Conservation (phyloP, 768 basidiomycete species). For the Trametes punicea region DNA sequence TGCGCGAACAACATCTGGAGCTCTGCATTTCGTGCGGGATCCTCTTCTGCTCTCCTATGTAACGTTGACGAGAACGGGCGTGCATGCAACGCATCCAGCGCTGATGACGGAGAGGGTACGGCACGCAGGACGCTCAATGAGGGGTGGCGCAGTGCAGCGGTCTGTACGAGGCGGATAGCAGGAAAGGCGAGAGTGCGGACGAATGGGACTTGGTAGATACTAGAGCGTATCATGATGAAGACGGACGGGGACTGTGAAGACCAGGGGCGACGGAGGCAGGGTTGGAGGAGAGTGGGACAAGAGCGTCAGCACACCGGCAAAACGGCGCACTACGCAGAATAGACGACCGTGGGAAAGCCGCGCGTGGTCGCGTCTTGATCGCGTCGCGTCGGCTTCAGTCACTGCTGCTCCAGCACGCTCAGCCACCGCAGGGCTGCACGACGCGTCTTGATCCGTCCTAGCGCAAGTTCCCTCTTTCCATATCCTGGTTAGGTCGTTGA, state of each 20-base stretch:
- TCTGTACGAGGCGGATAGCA: slow-evolving; percentile 10
- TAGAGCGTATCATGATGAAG: slow-evolving; percentile 8
- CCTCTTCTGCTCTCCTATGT: slow-evolving; percentile 7
- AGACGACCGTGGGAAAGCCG: slow-evolving; percentile 13
- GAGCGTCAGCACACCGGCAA: neutral
- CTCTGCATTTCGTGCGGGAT: slow-evolving; percentile 2
- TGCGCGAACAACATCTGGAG: slow-evolving; percentile 14
- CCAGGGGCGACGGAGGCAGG: neutral
- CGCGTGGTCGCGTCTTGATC: slow-evolving; percentile 15
- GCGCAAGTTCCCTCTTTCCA: neutral
- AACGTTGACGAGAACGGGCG: slow-evolving; percentile 13
- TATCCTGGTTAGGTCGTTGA: neutral
- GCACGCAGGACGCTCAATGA: neutral
- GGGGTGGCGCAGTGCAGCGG: slow-evolving; percentile 4
- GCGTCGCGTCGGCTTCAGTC: slow-evolving; percentile 20
- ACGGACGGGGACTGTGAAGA: neutral
- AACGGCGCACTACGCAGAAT: neutral
- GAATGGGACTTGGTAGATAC: neutral
- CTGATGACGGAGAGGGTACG: neutral
- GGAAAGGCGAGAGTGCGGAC: slow-evolving; percentile 3
- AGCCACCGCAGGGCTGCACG: slow-evolving; percentile 5
- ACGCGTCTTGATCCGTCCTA: neutral
- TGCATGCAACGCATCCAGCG: slow-evolving; percentile 6
- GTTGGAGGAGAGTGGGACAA: neutral
- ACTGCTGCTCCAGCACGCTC: neutral